These are phyloP conservation scores for Agaricus bisporus DNA, from an alignment of 768 basidiomycete genomes.

Conservation along the genomic window DNA sequence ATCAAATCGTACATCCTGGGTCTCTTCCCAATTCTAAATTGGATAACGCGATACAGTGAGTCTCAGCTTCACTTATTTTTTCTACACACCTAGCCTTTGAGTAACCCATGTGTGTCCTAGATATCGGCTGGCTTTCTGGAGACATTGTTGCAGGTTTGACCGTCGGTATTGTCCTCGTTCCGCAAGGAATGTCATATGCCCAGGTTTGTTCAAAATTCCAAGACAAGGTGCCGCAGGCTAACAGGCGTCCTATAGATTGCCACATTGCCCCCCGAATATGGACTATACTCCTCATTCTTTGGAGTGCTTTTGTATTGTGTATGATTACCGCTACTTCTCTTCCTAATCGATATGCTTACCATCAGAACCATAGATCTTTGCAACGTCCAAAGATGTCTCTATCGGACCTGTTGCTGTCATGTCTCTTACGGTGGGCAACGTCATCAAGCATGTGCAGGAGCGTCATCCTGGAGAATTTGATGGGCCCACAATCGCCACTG, in stretches of 20 bases:
- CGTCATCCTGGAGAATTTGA: conserved; percentile 52
- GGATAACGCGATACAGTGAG: conserved; percentile 86
- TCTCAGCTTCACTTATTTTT: conserved; percentile 8
- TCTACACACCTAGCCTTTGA: background rate
- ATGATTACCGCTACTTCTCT: conserved; percentile 18
- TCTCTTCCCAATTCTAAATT: conserved; percentile 81
- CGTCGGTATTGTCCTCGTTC: conserved; percentile 92
- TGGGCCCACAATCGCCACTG: conserved; percentile 74
- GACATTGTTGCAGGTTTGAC: conserved; percentile 90
- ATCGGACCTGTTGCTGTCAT: conserved; percentile 99
- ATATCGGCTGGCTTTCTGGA: conserved; percentile 75
- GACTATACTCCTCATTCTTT: conserved; percentile 91
- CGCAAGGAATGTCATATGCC: conserved; percentile 91
- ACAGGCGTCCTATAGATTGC: conserved; percentile 51
- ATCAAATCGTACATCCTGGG: conserved; percentile 54
- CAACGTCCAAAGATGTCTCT: conserved; percentile 97
- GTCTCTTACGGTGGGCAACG: conserved; percentile 81
- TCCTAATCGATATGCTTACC: background rate
- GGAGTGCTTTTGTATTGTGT: conserved; percentile 83
- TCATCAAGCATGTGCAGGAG: conserved; percentile 62
- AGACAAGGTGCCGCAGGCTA: background rate
- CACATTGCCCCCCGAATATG: conserved; percentile 79
- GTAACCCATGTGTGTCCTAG: conserved; percentile 25
- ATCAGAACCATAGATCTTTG: conserved; percentile 62
- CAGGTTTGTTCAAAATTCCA: conserved; percentile 32